Conservation (phyloP, 2,329 filamentous ascomycete species). For the Xylariaceae sp. region DNA sequence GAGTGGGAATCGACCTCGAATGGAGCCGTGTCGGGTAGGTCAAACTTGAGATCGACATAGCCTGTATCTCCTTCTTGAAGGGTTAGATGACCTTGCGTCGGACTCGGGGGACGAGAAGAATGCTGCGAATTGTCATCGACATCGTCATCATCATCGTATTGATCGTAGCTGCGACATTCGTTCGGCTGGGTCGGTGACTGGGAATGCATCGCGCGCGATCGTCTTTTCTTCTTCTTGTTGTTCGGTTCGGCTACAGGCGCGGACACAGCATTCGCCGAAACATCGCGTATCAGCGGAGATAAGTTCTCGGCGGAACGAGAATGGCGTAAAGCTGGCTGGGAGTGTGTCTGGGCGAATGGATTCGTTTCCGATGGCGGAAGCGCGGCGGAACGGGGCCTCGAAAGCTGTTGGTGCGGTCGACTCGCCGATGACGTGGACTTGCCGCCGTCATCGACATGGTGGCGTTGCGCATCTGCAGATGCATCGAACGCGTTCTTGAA, state of each 20-base stretch:
- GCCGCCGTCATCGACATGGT: not conserved
- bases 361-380: conserved; percentile 1
- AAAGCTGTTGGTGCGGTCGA: conserved; percentile 3
- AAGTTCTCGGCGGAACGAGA: conserved; percentile 3
- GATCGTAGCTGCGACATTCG: conserved; percentile 50
- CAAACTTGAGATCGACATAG: conserved; percentile 38
- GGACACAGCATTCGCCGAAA: conserved; percentile 14
- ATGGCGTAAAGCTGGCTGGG: conserved; percentile 14
- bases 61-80: conserved; percentile 46
- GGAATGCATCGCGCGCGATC: conserved; percentile 36
- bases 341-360: conserved; percentile 1
- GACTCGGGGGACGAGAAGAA: conserved; percentile 27
- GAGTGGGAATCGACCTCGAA: conserved; percentile 20
- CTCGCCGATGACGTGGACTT: conserved; percentile 6
- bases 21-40: conserved; percentile 21
- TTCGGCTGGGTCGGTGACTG: conserved; percentile 54
- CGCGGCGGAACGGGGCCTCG: not conserved
- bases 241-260: conserved; percentile 5
- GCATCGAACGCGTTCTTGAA: conserved; percentile 25
- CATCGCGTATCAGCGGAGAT: conserved; percentile 14
- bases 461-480: conserved; percentile 2
- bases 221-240: conserved; percentile 30
- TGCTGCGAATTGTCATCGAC: conserved; percentile 23
- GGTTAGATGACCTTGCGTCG: conserved; percentile 30
- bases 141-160: conserved; percentile 33